A percentile compares a stretch with the other conserved stretches of the same genome.
These are phyloP conservation scores for Leptographium wingfieldii DNA, from an alignment of 2,329 filamentous ascomycete species.

Conservation along the genomic window DNA sequence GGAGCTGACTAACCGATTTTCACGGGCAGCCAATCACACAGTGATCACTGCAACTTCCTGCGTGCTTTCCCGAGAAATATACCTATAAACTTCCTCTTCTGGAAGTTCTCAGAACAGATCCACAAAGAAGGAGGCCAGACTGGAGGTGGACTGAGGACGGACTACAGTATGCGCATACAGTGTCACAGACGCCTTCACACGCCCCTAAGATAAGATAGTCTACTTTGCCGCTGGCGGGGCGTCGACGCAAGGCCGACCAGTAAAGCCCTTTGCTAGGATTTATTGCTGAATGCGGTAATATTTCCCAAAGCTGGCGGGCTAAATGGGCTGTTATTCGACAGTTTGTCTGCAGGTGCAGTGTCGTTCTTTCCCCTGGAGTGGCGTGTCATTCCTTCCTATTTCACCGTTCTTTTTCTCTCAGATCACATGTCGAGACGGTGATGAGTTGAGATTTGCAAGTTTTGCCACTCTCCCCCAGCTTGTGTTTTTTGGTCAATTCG, in stretches of 20 bases:
- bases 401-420: neutral
- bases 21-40: no score
- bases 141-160: no score
- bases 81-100: no score
- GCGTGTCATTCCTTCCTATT: neutral
- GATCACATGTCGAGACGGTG: neutral
- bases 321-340: neutral
- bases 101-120: no score
- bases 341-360: neutral
- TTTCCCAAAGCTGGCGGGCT: neutral
- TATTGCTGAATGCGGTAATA: conserved; percentile 1
- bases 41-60: no score
- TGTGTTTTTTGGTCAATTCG: neutral
- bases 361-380: neutral
- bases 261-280: neutral
- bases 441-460: neutral
- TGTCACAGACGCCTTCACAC: neutral
- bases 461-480: neutral
- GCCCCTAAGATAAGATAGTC: neutral
- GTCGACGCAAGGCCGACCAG: neutral
- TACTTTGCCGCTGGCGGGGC: neutral
- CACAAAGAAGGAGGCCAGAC: no score
- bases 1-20: no score
- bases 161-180: neutral
- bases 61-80: no score